Evolutionary conservation across 345 rosid genomes (phyloP), one percentile per base, ranked within the genome.

Genomic region (Salix viminalis): DNA sequence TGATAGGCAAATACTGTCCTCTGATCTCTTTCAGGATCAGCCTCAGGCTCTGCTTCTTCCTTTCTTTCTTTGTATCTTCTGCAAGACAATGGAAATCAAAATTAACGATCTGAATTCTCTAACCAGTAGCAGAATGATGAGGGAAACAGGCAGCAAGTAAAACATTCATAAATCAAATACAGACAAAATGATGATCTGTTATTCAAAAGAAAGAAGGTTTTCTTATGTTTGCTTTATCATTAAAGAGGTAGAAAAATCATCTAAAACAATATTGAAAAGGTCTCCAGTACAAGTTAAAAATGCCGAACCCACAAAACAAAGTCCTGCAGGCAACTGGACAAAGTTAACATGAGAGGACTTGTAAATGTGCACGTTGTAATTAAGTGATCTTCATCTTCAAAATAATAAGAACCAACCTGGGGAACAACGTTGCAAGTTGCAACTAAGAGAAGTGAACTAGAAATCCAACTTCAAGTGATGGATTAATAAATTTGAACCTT

Each of bases 1-100:
- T 96, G 99, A 88, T 93, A 96, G 28, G 97, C 97, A 87, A 96
- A 93, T 37, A 96, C 99, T 44, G 99, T 96, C 84, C 99, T 92
- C 88, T 96, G 99, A 83, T 96, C 99, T 60, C 98, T 88, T 79
- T 96, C 99, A 76, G 99, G 98, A 90, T 96, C 99, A 83, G 84
- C 97, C 86, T 92, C 98, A 69, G 97, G 92, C 82, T 93, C 98
- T 37, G 8, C 88, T 50, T 92, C 92, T 80, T 93, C 97, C 80
- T 90, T 96, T 78, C 89, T 93, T 61, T 94, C 94, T 81, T 86
- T 95, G 58, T 84, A 85, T 79, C 92, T 86, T 84, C 99, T 96
- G 88, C 84, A 84, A 78, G 66, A 73, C 24, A 44, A 75, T 39
- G 44, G 76, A 79, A 77, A 80, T 19, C n/a, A 77, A 74, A 80